Conservation (phyloP, 805 yeast genomes). For the Saccharomycopsis schoenii region DNA sequence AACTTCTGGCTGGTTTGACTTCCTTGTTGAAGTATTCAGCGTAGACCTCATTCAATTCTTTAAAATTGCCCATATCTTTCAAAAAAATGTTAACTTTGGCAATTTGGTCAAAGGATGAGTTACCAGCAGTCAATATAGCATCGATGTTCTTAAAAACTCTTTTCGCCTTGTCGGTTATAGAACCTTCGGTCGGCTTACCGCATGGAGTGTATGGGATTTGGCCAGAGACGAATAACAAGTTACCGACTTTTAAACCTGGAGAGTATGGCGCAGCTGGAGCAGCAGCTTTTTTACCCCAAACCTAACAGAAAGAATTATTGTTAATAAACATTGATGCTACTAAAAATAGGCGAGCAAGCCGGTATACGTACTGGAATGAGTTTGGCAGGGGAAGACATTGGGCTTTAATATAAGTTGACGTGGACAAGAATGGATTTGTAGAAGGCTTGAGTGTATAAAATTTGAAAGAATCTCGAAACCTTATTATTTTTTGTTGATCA, state of each 20-base stretch:
- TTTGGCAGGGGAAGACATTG: neutral
- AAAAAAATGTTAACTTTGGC: slow-evolving; percentile 84
- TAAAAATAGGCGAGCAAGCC: neutral
- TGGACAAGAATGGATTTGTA: no score
- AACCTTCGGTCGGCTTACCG: slow-evolving; percentile 68
- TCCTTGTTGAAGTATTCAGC: slow-evolving; percentile 62
- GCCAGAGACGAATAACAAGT: slow-evolving; percentile 86
- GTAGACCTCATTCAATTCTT: slow-evolving; percentile 78
- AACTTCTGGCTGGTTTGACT: slow-evolving; percentile 87
- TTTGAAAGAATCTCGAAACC: no score
- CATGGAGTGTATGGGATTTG: slow-evolving; percentile 88
- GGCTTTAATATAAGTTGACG: neutral
- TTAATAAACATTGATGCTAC: neutral
- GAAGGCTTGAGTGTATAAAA: no score
- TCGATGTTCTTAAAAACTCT: slow-evolving; percentile 60
- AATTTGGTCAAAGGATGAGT: slow-evolving; percentile 72
- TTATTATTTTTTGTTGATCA: no score
- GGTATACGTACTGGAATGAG: neutral
- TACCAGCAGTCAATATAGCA: slow-evolving; percentile 72
- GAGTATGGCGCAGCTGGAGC: slow-evolving; percentile 96
- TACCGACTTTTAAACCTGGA: slow-evolving; percentile 87
- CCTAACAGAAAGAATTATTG: slow-evolving; percentile 25
- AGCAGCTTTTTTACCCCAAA: slow-evolving; percentile 73
- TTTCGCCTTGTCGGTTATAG: slow-evolving; percentile 68
- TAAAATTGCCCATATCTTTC: slow-evolving; percentile 83